Conservation (phyloP, 2,329 filamentous ascomycete species). For the Pleochaeta shiraiana region DNA sequence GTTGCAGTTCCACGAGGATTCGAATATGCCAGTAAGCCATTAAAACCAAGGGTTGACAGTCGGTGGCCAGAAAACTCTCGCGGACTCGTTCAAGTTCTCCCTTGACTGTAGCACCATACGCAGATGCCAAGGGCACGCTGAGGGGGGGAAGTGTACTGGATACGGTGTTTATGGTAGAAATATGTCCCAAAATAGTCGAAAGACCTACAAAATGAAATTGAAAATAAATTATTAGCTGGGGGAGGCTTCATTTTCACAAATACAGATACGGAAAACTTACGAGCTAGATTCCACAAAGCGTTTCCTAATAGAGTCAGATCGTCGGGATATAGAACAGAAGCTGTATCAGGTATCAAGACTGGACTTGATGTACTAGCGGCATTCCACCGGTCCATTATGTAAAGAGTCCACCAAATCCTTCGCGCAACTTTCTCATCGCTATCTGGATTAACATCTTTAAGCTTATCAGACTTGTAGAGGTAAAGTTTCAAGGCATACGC, state of each 20-base stretch:
- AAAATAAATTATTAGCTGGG: too few relatives aligned
- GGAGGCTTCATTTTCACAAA: not conserved
- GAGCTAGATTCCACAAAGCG: constrained; percentile 37
- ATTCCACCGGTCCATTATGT: constrained; percentile 53
- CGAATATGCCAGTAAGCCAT: constrained; percentile 50
- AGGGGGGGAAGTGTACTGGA: constrained; percentile 23
- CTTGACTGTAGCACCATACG: constrained; percentile 29
- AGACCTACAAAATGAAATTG: constrained; percentile 24
- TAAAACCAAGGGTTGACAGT: constrained; percentile 33
- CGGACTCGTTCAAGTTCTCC: constrained; percentile 43
- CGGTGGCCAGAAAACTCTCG: constrained; percentile 32
- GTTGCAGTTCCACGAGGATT: constrained; percentile 38
- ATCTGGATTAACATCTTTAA: constrained; percentile 29
- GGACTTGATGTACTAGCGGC: constrained; percentile 43
- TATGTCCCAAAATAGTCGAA: constrained; percentile 35
- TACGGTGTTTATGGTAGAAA: constrained; percentile 25
- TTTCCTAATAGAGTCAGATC: constrained; percentile 40
- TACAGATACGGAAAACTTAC: constrained; percentile 26
- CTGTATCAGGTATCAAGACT: constrained; percentile 38
- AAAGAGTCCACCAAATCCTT: constrained; percentile 49
- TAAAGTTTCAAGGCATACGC: constrained; percentile 44
- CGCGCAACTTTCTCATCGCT: constrained; percentile 38
- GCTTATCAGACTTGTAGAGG: constrained; percentile 21
- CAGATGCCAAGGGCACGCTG: constrained; percentile 21
- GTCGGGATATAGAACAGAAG: constrained; percentile 34